These are phyloP conservation scores for Haberlea rhodopensis DNA, from an alignment of 257 asterid species.

Conservation along the genomic window DNA sequence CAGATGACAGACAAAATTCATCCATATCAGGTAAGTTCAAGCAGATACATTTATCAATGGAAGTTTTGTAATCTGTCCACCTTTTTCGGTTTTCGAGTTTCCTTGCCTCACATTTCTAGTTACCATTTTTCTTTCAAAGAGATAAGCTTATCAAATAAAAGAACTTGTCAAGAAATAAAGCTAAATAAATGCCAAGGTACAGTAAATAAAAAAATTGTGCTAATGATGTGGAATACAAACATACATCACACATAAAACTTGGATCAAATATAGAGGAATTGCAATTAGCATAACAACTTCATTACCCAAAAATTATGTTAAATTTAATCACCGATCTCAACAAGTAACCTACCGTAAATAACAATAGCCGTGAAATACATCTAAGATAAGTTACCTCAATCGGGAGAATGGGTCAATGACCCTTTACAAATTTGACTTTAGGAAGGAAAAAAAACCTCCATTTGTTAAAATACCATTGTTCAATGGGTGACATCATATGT, in stretches of 20 bases:
- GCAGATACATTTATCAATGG: not conserved
- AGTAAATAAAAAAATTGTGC: not conserved
- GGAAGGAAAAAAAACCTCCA: too few species aligned
- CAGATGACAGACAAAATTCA: constrained; percentile 27
- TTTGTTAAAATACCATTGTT: too few species aligned
- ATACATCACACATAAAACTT: not conserved
- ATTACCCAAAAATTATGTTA: not conserved
- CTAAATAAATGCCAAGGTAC: not conserved
- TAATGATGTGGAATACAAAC: not conserved
- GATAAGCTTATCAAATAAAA: not conserved
- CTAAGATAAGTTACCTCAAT: not conserved
- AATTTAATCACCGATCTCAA: constrained; percentile 12
- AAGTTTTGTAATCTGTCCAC: not conserved
- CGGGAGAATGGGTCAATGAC: too few species aligned
- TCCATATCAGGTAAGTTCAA: not conserved
- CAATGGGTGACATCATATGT: too few species aligned
- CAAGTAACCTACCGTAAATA: not conserved
- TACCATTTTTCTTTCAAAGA: not conserved
- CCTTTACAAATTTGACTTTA: too few species aligned
- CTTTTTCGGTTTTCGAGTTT: not conserved
- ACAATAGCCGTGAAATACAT: not conserved
- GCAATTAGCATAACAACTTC: constrained; percentile 18
- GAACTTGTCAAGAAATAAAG: not conserved
- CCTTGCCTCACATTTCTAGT: not conserved
- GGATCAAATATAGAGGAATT: not conserved